These are phyloP conservation scores for Leccinum obscurum DNA, from an alignment of 768 basidiomycete genomes.

Conservation along the genomic window DNA sequence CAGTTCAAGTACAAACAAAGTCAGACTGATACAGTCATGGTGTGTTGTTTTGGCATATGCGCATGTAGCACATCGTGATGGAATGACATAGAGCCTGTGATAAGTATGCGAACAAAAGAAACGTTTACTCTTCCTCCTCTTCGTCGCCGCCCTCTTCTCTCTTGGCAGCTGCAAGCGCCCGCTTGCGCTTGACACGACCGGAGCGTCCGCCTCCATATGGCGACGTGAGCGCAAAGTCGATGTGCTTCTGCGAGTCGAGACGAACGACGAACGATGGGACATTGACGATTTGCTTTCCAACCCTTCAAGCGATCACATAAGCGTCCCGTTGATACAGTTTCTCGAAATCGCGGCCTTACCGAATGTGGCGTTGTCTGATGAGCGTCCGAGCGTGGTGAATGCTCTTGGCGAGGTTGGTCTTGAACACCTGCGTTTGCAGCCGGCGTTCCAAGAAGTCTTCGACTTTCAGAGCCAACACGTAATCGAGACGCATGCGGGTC, in stretches of 20 bases:
- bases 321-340: neutral
- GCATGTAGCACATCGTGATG: constrained; percentile 33
- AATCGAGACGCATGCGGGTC: constrained; percentile 99
- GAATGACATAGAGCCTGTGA: constrained; percentile 28
- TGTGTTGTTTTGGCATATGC: constrained; percentile 32
- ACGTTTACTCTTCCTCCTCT: constrained; percentile 81
- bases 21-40: constrained; percentile 18
- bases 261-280: constrained; percentile 98
- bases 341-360: constrained; percentile 52
- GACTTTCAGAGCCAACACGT: constrained; percentile 98
- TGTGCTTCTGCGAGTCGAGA: constrained; percentile 99
- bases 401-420: constrained; percentile 94
- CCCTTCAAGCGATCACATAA: constrained; percentile 45
- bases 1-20: neutral
- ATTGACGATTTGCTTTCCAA: constrained; percentile 99
- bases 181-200: constrained; percentile 99
- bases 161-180: constrained; percentile 88
- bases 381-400: constrained; percentile 99
- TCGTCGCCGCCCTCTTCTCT: constrained; percentile 88
- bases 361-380: constrained; percentile 98
- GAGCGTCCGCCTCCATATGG: constrained; percentile 94
- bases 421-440: constrained; percentile 99
- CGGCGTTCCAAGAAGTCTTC: constrained; percentile 99
- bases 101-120: constrained; percentile 24
- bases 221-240: constrained; percentile 97